Percentiles rank a stretch among this genome's conserved stretches.
Conservation (phyloP, 257 asterid genomes). For the Petrea volubilis region DNA sequence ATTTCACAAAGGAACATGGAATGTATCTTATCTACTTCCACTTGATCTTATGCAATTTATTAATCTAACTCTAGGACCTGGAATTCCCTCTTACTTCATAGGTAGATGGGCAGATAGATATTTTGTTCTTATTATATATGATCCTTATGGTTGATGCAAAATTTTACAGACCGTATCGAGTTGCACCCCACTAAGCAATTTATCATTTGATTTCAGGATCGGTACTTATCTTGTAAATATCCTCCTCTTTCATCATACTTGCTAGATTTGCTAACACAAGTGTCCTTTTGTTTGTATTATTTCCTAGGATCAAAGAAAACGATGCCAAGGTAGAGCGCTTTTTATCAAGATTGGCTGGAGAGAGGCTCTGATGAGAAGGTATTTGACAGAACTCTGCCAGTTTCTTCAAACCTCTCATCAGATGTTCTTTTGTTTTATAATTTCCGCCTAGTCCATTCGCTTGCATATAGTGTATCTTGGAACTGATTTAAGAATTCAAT, state of each 20-base stretch:
- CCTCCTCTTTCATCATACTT: background rate
- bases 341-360: background rate
- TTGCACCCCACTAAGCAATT: background rate
- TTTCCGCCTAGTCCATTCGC: background rate
- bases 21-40: too few species aligned
- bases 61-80: background rate
- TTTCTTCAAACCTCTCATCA: background rate
- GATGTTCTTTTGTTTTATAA: background rate
- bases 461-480: background rate
- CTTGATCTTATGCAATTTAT: conserved; percentile 5
- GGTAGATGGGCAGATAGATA: background rate
- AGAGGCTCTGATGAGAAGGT: conserved; percentile 17
- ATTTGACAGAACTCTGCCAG: conserved; percentile 1
- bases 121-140: background rate
- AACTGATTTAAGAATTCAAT: background rate
- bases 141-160: conserved; percentile 3
- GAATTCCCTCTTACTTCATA: background rate
- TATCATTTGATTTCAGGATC: background rate
- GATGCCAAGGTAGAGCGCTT: conserved; percentile 11
- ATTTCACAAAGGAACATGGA: too few species aligned
- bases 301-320: conserved; percentile 15
- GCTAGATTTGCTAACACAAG: background rate
- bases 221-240: background rate
- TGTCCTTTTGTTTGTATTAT: background rate
- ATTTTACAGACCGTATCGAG: background rate